Evolutionary conservation across 176 grass and related monocot species (phyloP).

Genomic region (Zea luxurians): DNA sequence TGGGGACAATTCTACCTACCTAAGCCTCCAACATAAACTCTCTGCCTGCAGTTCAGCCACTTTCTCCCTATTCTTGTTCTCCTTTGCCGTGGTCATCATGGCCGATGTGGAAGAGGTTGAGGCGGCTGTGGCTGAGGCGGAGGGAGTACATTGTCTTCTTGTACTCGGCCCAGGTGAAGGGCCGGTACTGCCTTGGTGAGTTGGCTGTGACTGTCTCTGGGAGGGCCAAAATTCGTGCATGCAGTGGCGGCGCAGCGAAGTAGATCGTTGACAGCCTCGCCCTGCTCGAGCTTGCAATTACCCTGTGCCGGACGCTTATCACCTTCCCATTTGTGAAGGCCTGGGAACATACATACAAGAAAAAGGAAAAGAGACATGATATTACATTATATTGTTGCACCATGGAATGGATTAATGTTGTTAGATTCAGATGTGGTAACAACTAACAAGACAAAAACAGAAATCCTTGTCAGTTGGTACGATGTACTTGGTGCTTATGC

Average conservation of each 20-base stretch:
- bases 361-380: not conserved
- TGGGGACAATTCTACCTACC: slow-evolving; percentile 42
- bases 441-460: not conserved
- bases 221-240: slow-evolving; percentile 61
- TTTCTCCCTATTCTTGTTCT: slow-evolving; percentile 37
- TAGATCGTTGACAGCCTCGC: slow-evolving; percentile 85
- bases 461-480: slow-evolving; percentile 9
- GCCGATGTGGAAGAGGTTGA: slow-evolving; percentile 63
- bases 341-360: slow-evolving; percentile 30
- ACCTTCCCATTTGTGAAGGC: slow-evolving; percentile 89
- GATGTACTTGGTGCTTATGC: slow-evolving; percentile 1
- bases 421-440: not conserved
- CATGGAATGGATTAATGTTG: slow-evolving; percentile 5
- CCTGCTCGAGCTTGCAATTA: slow-evolving; percentile 66
- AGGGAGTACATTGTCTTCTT: slow-evolving; percentile 94
- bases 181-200: slow-evolving; percentile 45
- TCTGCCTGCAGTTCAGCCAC: slow-evolving; percentile 13
- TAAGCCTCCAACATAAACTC: slow-evolving; percentile 39
- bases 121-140: slow-evolving; percentile 80
- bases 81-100: slow-evolving; percentile 14
- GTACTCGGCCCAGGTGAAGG: slow-evolving; percentile 96
- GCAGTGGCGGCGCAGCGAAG: slow-evolving; percentile 70
- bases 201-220: slow-evolving; percentile 55
- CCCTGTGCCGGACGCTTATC: slow-evolving; percentile 80
- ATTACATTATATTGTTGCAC: not conserved